phyloP scores from a whole-genome alignment of 1,284 basidiomycete genomes.

The Cryptococcus wingfieldii region DNA sequence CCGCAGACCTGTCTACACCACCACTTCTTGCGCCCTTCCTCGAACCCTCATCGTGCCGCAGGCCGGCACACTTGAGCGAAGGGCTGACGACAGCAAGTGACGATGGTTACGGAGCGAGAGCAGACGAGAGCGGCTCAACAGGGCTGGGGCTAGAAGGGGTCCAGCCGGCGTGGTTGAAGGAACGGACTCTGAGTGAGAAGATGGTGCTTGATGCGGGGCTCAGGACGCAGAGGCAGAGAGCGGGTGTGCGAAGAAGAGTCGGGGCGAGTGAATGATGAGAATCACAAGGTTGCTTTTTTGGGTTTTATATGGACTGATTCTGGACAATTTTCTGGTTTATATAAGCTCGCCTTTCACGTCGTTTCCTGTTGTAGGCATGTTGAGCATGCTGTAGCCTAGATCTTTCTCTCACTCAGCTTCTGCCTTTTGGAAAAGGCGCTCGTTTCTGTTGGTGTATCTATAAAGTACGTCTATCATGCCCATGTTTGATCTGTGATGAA shows the following conservation, averaged over 20 bases:
- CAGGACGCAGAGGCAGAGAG: constrained; percentile 14
- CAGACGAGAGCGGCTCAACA: not conserved
- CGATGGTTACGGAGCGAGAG: not conserved
- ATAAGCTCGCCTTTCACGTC: too few species aligned
- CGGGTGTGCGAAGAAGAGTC: not conserved
- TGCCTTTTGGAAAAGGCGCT: too few species aligned
- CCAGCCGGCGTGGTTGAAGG: constrained; percentile 20
- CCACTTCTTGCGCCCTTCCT: not conserved
- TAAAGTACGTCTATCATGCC: too few species aligned
- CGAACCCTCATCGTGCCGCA: not conserved
- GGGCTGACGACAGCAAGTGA: not conserved
- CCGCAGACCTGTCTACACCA: not conserved
- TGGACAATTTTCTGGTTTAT: not conserved
- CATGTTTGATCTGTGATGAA: too few species aligned
- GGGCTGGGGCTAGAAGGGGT: not conserved
- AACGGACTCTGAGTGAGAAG: constrained; percentile 24
- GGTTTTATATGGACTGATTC: not conserved
- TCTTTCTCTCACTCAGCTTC: too few species aligned
- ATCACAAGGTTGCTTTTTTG: not conserved
- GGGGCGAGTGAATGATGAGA: not conserved
- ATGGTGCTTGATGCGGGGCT: constrained; percentile 30
- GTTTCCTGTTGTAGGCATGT: too few species aligned
- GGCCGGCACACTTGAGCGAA: not conserved
- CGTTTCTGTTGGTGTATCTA: too few species aligned
- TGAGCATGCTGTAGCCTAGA: too few species aligned